Base-by-base conservation (phyloP, 2,329 filamentous ascomycete genomes). In the Verticillium klebahnii region DNA sequence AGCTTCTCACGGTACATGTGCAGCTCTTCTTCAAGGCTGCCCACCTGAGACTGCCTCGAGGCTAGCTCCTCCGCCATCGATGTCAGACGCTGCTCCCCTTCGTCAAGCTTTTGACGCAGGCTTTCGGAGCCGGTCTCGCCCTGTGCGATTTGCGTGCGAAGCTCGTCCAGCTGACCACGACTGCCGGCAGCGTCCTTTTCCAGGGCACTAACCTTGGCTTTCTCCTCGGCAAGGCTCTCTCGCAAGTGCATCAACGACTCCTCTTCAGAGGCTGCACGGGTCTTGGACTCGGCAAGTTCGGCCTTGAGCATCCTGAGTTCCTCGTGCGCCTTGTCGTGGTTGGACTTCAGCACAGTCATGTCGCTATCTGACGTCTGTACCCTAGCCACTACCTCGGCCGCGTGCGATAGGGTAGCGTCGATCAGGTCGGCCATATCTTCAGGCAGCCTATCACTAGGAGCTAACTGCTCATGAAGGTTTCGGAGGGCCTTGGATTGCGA, bases 61-160 rank as follows among this genome's bases (percentile, higher is more conserved):
- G 89, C 88, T 23, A 96, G 80, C 69, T 92, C 86, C 67, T 91
- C 85, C 2, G 86, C 84, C 32, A 96, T 77, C 14, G 80, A 82
- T 25, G 84, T 83, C 4, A 91, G 84, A 73, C 87, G 91, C 62
- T 79, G 81, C 73, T 96, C 92, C 69, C 93, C 89, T 62, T 92
- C 90, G 52, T 89, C 86, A 3, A 96, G 81, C 60, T 88, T 85
- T 74, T 89, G 89, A 61, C 90, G 87, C 60, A 97, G 77, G 32
- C 86, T 87, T 73, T 93, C 91, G 0, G 92, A 93, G 5, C 92
- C 92, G 3, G 88, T 93, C 73, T 95, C 92, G 17, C 92, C 93
- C 66, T 93, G 90, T 1, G 90, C 86, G 70, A 96, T 88, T 72
- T 89, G 90, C 17, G 80, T 79, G 61, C 91, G 86, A 25, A 96